A percentile compares a stretch with the other conserved stretches of the same genome.
Evolutionary conservation across 2,329 filamentous ascomycete species (phyloP).

Genomic region (Claviceps purpurea): DNA sequence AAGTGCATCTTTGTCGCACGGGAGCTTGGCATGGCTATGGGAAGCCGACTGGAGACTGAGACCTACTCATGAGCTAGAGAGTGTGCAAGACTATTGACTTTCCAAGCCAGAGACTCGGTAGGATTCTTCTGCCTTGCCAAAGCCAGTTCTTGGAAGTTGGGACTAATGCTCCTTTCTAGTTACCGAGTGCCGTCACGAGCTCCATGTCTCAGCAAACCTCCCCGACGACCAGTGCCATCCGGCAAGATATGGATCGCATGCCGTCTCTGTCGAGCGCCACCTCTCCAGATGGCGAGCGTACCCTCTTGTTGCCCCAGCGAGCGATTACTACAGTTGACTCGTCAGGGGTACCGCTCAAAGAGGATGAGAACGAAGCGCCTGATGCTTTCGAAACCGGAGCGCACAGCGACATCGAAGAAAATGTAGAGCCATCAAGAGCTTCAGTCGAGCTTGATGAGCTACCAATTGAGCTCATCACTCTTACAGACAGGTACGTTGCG

Average conservation of each 20-base stretch:
- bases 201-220: constrained; percentile 22
- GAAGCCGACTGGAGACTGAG: not conserved
- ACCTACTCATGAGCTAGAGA: not conserved
- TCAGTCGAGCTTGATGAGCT: constrained; percentile 75
- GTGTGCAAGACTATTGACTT: not conserved
- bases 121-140: not conserved
- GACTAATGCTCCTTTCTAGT: constrained; percentile 6
- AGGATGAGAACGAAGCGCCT: constrained; percentile 19
- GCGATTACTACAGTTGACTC: constrained; percentile 34
- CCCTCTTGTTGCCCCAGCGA: constrained; percentile 25
- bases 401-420: constrained; percentile 29
- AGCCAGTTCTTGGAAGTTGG: not conserved
- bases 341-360: constrained; percentile 9
- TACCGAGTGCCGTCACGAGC: constrained; percentile 10
- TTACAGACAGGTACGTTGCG: constrained; percentile 62
- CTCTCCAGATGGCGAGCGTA: constrained; percentile 17
- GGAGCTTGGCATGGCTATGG: not conserved
- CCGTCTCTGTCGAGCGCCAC: constrained; percentile 17
- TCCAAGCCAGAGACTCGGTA: not conserved
- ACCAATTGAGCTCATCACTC: constrained; percentile 81
- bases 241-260: constrained; percentile 17
- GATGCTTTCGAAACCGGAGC: constrained; percentile 38
- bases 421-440: constrained; percentile 31
- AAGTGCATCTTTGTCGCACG: not conserved
- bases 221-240: constrained; percentile 16